phyloP scores from a whole-genome alignment of 75 land plant species.

The Adiantum capillusveneris region DNA sequence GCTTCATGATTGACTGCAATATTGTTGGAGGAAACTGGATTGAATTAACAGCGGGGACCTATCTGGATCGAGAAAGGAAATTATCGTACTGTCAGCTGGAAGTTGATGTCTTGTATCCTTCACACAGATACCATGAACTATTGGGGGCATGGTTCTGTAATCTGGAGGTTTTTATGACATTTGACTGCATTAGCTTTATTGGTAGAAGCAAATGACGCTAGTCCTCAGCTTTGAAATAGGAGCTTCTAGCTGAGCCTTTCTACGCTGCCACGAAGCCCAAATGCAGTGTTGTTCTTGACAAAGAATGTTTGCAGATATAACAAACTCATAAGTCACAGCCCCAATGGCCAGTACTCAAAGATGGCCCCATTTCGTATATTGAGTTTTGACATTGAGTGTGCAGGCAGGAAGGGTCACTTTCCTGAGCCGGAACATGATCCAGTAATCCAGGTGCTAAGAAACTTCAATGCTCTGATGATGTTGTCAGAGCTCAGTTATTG shows the following conservation, averaged over 20 bases:
- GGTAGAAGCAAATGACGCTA: too few relatives aligned
- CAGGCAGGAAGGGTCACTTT: constrained; percentile 98
- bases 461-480: background rate
- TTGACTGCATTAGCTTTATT: too few relatives aligned
- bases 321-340: constrained; percentile 72
- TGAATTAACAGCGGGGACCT: constrained; percentile 77
- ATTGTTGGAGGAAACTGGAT: constrained; percentile 99
- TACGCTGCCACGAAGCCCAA: too few relatives aligned
- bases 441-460: constrained; percentile 73
- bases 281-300: too few relatives aligned
- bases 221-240: too few relatives aligned
- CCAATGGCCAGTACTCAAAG: constrained; percentile 82
- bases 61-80: constrained; percentile 34
- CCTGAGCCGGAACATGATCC: constrained; percentile 97
- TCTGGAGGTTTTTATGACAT: too few relatives aligned
- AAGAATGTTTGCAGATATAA: constrained; percentile 39
- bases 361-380: constrained; percentile 98
- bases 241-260: too few relatives aligned
- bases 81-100: constrained; percentile 85
- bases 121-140: too few relatives aligned
- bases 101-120: constrained; percentile 89
- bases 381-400: constrained; percentile 99
- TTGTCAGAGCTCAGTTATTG: too few relatives aligned
- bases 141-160: too few relatives aligned
- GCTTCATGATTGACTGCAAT: constrained; percentile 94